Conservation (phyloP, 1,284 basidiomycete species). For the Irpex rosettiformis region DNA sequence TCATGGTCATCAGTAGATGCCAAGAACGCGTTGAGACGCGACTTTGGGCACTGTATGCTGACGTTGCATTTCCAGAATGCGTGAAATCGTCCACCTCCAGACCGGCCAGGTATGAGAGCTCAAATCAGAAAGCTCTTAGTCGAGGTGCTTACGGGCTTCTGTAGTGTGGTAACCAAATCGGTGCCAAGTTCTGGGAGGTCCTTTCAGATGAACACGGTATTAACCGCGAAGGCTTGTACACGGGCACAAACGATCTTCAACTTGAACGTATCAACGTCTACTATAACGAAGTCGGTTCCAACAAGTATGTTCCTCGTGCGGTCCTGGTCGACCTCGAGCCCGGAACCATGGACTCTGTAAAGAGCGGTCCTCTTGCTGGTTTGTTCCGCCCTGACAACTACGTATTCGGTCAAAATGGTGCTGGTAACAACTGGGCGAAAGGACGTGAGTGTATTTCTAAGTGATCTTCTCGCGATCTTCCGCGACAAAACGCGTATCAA, state of each 20-base stretch:
- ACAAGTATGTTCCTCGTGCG: constrained; percentile 96
- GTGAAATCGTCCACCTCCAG: constrained; percentile 97
- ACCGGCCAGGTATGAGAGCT: constrained; percentile 77
- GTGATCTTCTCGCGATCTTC: constrained; percentile 20
- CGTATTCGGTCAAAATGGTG: constrained; percentile 86
- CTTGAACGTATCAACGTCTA: constrained; percentile 97
- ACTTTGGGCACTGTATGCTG: constrained; percentile 11
- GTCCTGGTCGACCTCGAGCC: constrained; percentile 95
- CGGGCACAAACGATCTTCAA: constrained; percentile 92
- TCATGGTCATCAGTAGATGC: neutral
- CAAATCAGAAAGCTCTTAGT: neutral
- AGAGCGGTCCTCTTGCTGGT: constrained; percentile 77
- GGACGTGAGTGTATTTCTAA: constrained; percentile 62
- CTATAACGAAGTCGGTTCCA: constrained; percentile 88
- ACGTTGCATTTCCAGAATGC: constrained; percentile 59
- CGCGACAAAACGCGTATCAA: constrained; percentile 3
- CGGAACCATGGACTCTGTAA: constrained; percentile 95
- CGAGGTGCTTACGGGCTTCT: neutral
- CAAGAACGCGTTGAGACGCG: constrained; percentile 13
- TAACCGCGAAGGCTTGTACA: constrained; percentile 89
- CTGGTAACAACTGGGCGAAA: constrained; percentile 97
- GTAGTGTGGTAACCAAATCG: constrained; percentile 97
- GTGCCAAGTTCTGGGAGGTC: constrained; percentile 99
- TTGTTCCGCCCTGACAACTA: constrained; percentile 98
- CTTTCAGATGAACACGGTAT: constrained; percentile 98